A percentile compares a stretch with the other conserved stretches of the same genome.
These are phyloP conservation scores for Strigomonas culicis DNA, from an alignment of 208 protist genomes.

Conservation along the genomic window DNA sequence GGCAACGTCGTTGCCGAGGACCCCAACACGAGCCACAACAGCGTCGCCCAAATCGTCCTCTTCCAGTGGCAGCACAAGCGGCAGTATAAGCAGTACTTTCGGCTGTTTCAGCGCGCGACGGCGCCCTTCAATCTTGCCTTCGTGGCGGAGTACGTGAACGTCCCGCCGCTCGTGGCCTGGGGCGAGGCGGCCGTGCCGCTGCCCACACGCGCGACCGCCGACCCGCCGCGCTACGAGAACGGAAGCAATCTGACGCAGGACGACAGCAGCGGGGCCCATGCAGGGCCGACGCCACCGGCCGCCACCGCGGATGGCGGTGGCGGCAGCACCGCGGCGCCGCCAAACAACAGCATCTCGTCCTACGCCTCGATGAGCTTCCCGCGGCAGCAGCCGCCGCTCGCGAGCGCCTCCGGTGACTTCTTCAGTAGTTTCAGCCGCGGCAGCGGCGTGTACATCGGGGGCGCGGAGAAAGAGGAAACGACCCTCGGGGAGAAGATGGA, in stretches of 20 bases:
- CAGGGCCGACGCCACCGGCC: constrained; percentile 17
- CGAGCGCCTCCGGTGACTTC: constrained; percentile 13
- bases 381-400: constrained; percentile 12
- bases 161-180: no score
- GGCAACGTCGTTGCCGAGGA: no score
- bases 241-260: neutral
- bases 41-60: no score
- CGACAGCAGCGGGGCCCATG: constrained; percentile 11
- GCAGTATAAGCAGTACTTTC: no score
- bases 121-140: no score
- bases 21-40: no score
- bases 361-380: neutral
- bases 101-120: no score
- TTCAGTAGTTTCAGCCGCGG: constrained; percentile 9
- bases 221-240: no score
- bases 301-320: neutral
- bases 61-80: no score
- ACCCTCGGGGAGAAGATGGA: constrained; percentile 8
- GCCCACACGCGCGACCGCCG: no score
- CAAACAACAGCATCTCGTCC: constrained; percentile 5
- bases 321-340: neutral
- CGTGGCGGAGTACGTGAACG: no score
- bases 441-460: neutral
- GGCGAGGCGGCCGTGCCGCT: no score
- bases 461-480: neutral